Evolutionary conservation across 192 early-diverging fungal genomes (phyloP), one percentile per base, ranked within the genome.

Genomic region (Helicostylum pulchrum): DNA sequence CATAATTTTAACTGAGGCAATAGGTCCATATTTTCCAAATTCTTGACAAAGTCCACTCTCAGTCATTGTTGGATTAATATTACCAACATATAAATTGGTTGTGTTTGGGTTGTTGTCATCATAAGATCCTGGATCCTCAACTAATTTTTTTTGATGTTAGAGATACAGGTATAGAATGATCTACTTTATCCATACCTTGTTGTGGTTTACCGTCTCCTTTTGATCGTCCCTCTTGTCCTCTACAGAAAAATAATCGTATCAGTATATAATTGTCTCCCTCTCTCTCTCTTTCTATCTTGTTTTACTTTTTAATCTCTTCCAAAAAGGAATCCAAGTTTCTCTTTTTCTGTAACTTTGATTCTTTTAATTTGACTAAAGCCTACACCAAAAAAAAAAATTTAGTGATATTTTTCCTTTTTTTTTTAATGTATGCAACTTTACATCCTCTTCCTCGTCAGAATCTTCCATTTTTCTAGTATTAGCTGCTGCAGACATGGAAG

Each of bases 1-100:
- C 95, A 97, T 93, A 48, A 97, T 89, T 67, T 97, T 97, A 53
- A 95, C 89, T 57, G 89, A 91, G 8, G 83, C 94, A 63, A 97
- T 92, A 0, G 94, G 86, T 0, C 95, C 95, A 62, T 82, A 91
- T 31, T 61, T 74, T 14, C 79, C 93, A 86, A 97, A 97, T 32
- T 81, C 84, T 66, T 76, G 65, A 54, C 89, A 91, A 2, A 97
- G 67, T 12, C 72, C 62, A 26, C 85, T 84, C 68, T 97, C 93
- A 62, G 87, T 88, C 0, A 75, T 77, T 0, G 79, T 70, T 0
- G 90, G 88, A 58, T 86, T 86, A 59, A 97, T 72, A 61, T 94
- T 93, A 47, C 88, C 85, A 44, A 97, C 78, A 62, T 89, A 93
- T 20, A 97, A 71, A 64, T 97, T 97, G 12, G 94, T 95, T 12